A percentile compares a stretch with the other conserved stretches of the same genome.
phyloP scores from a whole-genome alignment of 2,329 filamentous ascomycete genomes.

The Paraphoma sp. region DNA sequence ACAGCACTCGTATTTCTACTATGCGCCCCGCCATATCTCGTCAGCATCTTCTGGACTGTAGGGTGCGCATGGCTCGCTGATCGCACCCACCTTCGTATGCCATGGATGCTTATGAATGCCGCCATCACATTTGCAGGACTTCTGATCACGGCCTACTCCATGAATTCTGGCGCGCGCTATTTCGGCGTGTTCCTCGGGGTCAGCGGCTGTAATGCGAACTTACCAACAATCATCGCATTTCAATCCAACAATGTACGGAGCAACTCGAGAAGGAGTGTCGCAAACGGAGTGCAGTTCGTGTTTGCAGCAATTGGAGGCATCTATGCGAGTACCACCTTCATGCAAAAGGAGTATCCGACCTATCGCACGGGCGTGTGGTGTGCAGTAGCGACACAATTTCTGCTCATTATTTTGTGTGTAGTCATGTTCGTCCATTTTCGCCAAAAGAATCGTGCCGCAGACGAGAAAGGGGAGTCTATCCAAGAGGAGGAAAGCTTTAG shows the following conservation, averaged over 20 bases:
- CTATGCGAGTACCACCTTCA: conserved; percentile 40
- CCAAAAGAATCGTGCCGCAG: conserved; percentile 15
- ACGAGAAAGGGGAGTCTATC: conserved; percentile 1
- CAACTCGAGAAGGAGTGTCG: conserved; percentile 35
- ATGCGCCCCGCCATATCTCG: conserved; percentile 47
- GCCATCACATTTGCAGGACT: conserved; percentile 22
- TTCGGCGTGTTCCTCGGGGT: conserved; percentile 44
- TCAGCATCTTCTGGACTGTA: conserved; percentile 42
- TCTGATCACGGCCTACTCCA: conserved; percentile 22
- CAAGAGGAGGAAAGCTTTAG: conserved; percentile 9
- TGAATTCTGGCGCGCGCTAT: conserved; percentile 36
- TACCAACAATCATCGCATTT: conserved; percentile 38
- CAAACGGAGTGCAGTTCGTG: conserved; percentile 38
- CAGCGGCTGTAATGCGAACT: conserved; percentile 37
- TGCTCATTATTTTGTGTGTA: conserved; percentile 23
- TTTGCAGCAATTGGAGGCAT: conserved; percentile 43
- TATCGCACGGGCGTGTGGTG: conserved; percentile 40
- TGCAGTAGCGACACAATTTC: conserved; percentile 21
- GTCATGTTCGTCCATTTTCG: conserved; percentile 22
- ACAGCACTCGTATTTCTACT: conserved; percentile 42
- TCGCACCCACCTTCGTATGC: conserved; percentile 34
- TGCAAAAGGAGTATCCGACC: conserved; percentile 37
- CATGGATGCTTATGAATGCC: conserved; percentile 31
- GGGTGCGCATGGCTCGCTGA: conserved; percentile 44
- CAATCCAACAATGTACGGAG: conserved; percentile 44